Evolutionary conservation across 148 eudicot species (phyloP).

Genomic region (Hydrangea macrophylla): DNA sequence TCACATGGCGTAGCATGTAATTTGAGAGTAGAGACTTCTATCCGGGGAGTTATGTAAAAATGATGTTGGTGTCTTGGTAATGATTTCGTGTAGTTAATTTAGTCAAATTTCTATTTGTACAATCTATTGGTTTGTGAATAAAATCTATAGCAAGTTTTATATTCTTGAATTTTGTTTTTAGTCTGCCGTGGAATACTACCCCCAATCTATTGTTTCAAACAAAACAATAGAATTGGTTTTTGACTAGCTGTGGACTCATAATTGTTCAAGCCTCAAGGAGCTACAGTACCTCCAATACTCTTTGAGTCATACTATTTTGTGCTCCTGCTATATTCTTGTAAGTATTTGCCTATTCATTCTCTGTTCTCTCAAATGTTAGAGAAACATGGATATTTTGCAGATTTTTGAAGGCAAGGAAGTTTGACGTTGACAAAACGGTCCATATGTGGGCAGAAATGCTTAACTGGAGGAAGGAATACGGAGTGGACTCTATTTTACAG

Average conservation of each 20-base stretch:
- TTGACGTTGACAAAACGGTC: slow-evolving; percentile 74
- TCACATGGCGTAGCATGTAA: no score
- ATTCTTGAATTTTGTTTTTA: no score
- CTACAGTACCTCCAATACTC: not conserved
- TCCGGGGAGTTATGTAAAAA: no score
- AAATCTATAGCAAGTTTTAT: no score
- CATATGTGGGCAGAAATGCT: slow-evolving; percentile 99
- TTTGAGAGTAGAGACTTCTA: no score
- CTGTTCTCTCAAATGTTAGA: not conserved
- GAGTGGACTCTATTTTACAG: slow-evolving; percentile 81
- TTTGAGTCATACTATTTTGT: not conserved
- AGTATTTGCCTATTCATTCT: slow-evolving; percentile 2
- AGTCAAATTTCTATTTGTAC: no score
- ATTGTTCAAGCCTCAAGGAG: not conserved
- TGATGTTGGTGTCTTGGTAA: no score
- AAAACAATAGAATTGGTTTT: not conserved
- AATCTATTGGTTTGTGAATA: no score
- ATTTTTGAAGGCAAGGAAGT: slow-evolving; percentile 95
- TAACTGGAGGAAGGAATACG: slow-evolving; percentile 87
- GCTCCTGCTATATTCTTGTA: not conserved
- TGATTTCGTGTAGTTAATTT: no score
- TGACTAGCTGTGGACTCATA: slow-evolving; percentile 1
- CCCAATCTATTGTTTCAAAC: not conserved
- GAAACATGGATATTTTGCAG: slow-evolving; percentile 40
- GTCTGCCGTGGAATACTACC: no score